Evolutionary conservation across 1,284 basidiomycete species (phyloP), one percentile per base, ranked within the genome.

Genomic region (Peniophora sp.): DNA sequence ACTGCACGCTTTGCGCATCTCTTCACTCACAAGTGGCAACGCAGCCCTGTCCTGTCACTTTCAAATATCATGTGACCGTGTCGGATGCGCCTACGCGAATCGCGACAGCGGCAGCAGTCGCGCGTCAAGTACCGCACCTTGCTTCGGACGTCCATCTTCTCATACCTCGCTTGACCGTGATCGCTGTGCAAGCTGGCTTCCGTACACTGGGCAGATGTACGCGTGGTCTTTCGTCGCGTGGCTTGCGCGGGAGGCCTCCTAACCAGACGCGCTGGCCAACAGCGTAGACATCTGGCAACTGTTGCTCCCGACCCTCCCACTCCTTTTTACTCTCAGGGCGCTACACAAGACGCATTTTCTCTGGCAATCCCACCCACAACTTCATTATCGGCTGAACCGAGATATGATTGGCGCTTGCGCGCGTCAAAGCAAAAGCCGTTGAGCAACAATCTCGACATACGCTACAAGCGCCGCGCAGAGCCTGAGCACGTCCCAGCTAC

Each of bases 391-490:
- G 38, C 19, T 20, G 19, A 41, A 8, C 39, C 34, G 16, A 19
- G 50, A 17, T 16, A 24, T 19, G 34, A 45, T 16, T 36, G 47
- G 36, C 47, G 47, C 16, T 12, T 14, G 47, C 8, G 9, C 25
- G 36, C 47, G 17, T 45, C 46, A 20, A 32, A 24, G 17, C 2
- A 39, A 55, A 53, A 20, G 51, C 38, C 38, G 50, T 49, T 23
- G 51, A 50, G 25, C 36, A 46, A n/a, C 51, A 43, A 45, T 5
- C 38, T 41, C 38, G n/a, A 41, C n/a, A 17, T 20, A 51, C 25
- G 14, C 27, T 59, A 62, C 53, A 53, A 63, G 48, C 69, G 65
- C 54, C 69, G 76, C 35, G 62, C 69, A 35, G 55, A 60, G 27
- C 71, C 76, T 25, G 61, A 61, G 1, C 64, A 62, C 32, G 52